Evolutionary conservation across 495 filamentous ascomycete genomes (phyloP), one percentile per base, ranked within the genome.

Genomic region (Rusavskia elegans): DNA sequence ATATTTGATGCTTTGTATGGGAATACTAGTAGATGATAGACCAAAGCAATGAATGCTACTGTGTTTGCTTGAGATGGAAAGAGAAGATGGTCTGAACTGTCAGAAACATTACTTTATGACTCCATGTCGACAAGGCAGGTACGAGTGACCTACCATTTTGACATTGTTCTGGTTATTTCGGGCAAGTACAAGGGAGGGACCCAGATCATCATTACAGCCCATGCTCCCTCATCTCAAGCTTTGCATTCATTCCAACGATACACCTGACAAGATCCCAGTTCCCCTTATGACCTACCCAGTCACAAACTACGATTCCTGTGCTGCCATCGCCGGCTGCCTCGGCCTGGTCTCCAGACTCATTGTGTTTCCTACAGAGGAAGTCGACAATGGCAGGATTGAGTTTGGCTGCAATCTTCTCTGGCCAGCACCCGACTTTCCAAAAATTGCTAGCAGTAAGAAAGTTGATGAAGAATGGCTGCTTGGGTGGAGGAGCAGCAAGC

Each of bases 181-280:
- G 44, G 44, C 19, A 46, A 23, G 44, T 23, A 29, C 2, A 17
- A 46, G 3, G 21, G 32, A 35, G 25, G 4, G 25, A 27, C 6
- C 32, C 9, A 35, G 32, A 11, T 35, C 9, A 35, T 35, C 3
- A 11, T 46, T 19, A 46, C 44, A 53, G 16, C 21, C 29, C 45
- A 48, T 29, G 53, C 54, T 65, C 59, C 54, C 66, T 71, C 62
- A 83, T 62, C 60, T 80, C 73, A 61, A 93, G 63, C 59, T 75
- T 84, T 19, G 79, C 79, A 63, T 98, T 98, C 86, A 92, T 89
- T 16, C 86, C 89, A 6, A 96, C 83, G 61, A 95, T 81, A 64
- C 85, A 83, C 58, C 85, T 78, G 39, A 93, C 81, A 17, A 97
- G 70, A 67, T 95, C 89, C 93, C 93, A 98, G 68, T 98, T 86